Evolutionary conservation across 1,139 yeast genomes (phyloP).

Genomic region (Pichia terricola): DNA sequence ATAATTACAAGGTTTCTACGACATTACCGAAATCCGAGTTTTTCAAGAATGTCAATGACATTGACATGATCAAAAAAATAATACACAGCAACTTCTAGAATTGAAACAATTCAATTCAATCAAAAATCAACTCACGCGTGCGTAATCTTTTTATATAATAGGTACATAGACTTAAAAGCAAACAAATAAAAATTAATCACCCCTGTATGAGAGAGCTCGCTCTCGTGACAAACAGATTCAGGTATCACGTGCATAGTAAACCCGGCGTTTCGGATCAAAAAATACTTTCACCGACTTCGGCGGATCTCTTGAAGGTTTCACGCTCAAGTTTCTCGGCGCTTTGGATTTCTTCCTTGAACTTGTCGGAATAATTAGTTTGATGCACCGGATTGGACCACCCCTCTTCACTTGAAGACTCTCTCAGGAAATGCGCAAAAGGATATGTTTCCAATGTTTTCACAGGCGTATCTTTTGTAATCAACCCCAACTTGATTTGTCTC

Average conservation of each 20-base stretch:
- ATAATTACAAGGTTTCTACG: constrained; percentile 28
- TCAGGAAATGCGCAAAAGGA: constrained; percentile 44
- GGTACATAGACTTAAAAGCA: no score
- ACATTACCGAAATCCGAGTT: constrained; percentile 34
- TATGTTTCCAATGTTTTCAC: constrained; percentile 51
- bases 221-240: no score
- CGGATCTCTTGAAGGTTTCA: constrained; percentile 14
- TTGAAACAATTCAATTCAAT: no score
- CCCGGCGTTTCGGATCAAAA: no score
- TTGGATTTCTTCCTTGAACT: constrained; percentile 17
- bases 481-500: constrained; percentile 47
- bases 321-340: constrained; percentile 16
- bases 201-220: no score
- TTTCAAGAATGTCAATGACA: constrained; percentile 29
- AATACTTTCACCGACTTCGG: constrained; percentile 3
- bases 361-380: constrained; percentile 16
- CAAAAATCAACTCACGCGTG: no score
- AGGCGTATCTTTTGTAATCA: constrained; percentile 48
- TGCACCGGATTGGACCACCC: constrained; percentile 38
- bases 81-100: constrained; percentile 9
- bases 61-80: constrained; percentile 29
- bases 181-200: no score
- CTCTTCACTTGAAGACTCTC: constrained; percentile 26
- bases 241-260: no score
- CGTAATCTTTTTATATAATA: no score